Evolutionary conservation across 1,284 basidiomycete species (phyloP).

Genomic region (Cutaneotrichosporon dermatis): DNA sequence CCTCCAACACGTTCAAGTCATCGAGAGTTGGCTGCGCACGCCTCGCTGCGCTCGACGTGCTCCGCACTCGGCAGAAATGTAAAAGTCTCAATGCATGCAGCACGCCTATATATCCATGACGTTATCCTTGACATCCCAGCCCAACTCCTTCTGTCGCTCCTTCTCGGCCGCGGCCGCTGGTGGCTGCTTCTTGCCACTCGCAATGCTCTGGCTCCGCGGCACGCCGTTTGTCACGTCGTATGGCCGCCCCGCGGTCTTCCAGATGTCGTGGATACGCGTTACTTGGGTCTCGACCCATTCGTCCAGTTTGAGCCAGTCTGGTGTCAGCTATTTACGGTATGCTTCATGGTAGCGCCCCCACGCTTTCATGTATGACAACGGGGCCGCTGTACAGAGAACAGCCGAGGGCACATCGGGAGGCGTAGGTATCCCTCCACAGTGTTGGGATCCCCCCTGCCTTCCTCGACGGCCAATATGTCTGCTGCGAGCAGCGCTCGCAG

Average conservation of each 20-base stretch:
- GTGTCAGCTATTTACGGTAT: too few species aligned
- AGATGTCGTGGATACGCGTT: conserved; percentile 32
- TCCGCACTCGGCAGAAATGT: background rate
- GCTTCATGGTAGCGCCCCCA: too few species aligned
- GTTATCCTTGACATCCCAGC: conserved; percentile 36
- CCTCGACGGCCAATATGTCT: too few species aligned
- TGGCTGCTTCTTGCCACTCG: conserved; percentile 28
- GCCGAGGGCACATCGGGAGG: too few species aligned
- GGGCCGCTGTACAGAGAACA: too few species aligned
- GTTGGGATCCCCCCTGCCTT: too few species aligned
- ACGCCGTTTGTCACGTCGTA: conserved; percentile 41
- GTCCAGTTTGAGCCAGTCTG: conserved; percentile 48
- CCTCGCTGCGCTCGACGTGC: background rate
- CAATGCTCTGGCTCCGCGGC: conserved; percentile 29
- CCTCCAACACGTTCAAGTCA: too few species aligned
- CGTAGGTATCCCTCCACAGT: too few species aligned
- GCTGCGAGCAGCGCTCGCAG: too few species aligned
- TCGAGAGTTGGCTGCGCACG: background rate
- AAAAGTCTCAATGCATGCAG: background rate
- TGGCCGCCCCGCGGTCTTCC: conserved; percentile 35
- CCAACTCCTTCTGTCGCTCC: conserved; percentile 43
- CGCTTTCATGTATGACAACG: too few species aligned
- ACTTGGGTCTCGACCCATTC: conserved; percentile 45
- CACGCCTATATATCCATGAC: background rate
- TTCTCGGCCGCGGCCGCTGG: conserved; percentile 39